Conservation (phyloP, 768 basidiomycete species). For the Tubosaeta brunneosetosa region DNA sequence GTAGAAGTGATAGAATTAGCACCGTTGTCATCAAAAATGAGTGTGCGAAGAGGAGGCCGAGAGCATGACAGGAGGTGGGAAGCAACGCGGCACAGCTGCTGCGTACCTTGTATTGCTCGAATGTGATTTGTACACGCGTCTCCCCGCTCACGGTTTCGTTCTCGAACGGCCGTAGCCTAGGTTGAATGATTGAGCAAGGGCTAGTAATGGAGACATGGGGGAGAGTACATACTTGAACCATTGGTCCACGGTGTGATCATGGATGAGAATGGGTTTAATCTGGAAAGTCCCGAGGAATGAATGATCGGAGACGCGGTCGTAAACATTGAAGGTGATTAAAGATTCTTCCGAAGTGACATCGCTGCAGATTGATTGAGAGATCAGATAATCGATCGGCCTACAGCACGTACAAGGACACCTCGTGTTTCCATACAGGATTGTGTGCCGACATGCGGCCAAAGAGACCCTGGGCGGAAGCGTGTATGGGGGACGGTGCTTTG, state of each 20-base stretch:
- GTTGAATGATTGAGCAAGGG: slow-evolving; percentile 12
- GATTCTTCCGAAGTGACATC: slow-evolving; percentile 91
- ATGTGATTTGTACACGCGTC: slow-evolving; percentile 91
- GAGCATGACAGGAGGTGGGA: slow-evolving; percentile 24
- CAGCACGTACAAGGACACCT: slow-evolving; percentile 88
- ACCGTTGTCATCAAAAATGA: slow-evolving; percentile 17
- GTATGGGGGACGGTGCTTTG: slow-evolving; percentile 30
- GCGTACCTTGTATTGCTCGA: slow-evolving; percentile 80
- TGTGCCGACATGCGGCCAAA: slow-evolving; percentile 67
- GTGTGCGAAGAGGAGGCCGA: slow-evolving; percentile 22
- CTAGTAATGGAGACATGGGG: slow-evolving; percentile 9
- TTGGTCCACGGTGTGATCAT: slow-evolving; percentile 92
- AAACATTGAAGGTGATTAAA: slow-evolving; percentile 81
- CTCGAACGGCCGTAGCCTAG: slow-evolving; percentile 69
- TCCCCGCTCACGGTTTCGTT: slow-evolving; percentile 86
- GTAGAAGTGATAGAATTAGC: slow-evolving; percentile 16
- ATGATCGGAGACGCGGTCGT: slow-evolving; percentile 82
- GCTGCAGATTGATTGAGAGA: slow-evolving; percentile 43
- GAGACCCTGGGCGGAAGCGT: slow-evolving; percentile 38
- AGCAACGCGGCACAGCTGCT: slow-evolving; percentile 10
- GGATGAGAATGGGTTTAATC: slow-evolving; percentile 85
- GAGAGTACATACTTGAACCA: slow-evolving; percentile 82
- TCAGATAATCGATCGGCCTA: slow-evolving; percentile 7
- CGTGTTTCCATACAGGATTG: slow-evolving; percentile 98
- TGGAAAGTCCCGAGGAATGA: slow-evolving; percentile 89